A percentile compares a stretch with the other conserved stretches of the same genome.
Conservation (phyloP, 164 flowering plant genomes). For the Liriodendron chinense region DNA sequence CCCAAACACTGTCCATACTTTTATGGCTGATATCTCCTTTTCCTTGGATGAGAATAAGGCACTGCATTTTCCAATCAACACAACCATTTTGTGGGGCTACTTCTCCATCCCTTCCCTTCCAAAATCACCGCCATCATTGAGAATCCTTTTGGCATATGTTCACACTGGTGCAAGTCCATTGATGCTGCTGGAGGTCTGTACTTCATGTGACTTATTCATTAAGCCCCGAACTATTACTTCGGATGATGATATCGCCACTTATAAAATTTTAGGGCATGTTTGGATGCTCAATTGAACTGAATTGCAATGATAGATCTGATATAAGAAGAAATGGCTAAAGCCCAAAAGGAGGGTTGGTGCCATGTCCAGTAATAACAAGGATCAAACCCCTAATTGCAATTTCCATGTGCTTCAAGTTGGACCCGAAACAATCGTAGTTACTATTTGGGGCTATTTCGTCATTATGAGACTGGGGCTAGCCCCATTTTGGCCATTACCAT, state of each 20-base stretch:
- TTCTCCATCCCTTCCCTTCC: slow-evolving; percentile 7
- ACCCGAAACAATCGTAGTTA: not conserved
- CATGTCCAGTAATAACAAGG: not conserved
- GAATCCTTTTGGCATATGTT: not conserved
- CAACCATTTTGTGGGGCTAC: slow-evolving; percentile 6
- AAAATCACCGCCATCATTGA: not conserved
- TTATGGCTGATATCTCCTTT: not conserved
- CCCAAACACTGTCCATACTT: not conserved
- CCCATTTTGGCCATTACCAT: not conserved
- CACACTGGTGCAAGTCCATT: not conserved
- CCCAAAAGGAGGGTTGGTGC: too few species aligned
- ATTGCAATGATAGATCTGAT: not conserved
- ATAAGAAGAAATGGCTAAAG: not conserved
- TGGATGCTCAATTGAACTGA: not conserved
- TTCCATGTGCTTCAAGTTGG: not conserved
- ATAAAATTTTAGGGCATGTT: not conserved
- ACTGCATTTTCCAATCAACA: not conserved
- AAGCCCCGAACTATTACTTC: slow-evolving; percentile 1
- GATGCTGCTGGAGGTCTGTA: not conserved
- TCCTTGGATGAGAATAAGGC: not conserved
- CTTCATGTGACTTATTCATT: slow-evolving; percentile 1
- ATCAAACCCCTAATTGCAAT: not conserved
- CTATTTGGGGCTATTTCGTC: not conserved
- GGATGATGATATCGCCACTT: not conserved
- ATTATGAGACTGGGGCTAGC: not conserved